phyloP scores from a whole-genome alignment of 345 rosid species.

The Eucalyptus pauciflora region DNA sequence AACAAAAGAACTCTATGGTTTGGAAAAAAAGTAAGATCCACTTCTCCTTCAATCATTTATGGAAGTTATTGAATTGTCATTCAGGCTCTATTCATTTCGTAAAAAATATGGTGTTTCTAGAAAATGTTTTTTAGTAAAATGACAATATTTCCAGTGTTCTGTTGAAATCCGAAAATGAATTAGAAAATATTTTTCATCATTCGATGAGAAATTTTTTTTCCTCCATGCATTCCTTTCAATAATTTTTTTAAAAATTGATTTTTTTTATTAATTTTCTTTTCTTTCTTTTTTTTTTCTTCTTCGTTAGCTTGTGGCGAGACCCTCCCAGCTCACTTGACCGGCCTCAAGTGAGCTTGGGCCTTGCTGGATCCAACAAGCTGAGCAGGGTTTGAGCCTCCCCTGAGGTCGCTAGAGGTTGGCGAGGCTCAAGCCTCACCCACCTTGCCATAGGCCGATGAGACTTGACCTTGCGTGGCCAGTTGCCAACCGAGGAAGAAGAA shows the following conservation, averaged over 20 bases:
- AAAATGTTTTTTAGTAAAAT: accelerated
- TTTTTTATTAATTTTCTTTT: accelerated
- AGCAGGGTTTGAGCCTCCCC: accelerated
- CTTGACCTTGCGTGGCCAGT: accelerated
- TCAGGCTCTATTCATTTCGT: accelerated
- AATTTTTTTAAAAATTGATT: too few relatives aligned
- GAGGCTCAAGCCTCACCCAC: too few relatives aligned
- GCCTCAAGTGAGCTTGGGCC: accelerated
- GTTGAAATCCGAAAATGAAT: too few relatives aligned
- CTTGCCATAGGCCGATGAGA: too few relatives aligned
- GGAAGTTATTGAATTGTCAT: neutral
- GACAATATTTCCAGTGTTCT: accelerated
- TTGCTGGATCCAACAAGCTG: accelerated
- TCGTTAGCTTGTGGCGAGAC: accelerated
- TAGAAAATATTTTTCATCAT: too few relatives aligned
- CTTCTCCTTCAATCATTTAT: neutral
- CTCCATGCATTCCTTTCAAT: too few relatives aligned
- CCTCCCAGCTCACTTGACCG: accelerated
- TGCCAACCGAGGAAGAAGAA: accelerated
- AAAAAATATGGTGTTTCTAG: accelerated
- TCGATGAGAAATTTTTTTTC: too few relatives aligned
- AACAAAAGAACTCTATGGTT: neutral
- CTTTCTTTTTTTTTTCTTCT: too few relatives aligned
- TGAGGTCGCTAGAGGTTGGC: accelerated
- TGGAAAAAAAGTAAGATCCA: neutral